A percentile compares a stretch with the other conserved stretches of the same genome.
Conservation (phyloP, 768 basidiomycete species). For the Tricholoma saponaceum region DNA sequence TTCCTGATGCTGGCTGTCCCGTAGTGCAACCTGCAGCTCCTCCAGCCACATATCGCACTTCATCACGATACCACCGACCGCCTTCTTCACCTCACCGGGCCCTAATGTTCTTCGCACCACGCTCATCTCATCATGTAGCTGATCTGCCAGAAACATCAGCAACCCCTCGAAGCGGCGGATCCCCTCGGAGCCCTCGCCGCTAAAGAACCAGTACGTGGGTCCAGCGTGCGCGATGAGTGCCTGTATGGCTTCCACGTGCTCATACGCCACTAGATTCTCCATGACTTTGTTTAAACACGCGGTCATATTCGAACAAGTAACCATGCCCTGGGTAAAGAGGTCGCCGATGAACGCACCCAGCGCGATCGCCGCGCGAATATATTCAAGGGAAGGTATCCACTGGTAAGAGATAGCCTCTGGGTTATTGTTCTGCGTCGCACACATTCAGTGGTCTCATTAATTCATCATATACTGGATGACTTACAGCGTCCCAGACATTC, state of each 20-base stretch:
- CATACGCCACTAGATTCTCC: slow-evolving; percentile 13
- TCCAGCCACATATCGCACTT: slow-evolving; percentile 1
- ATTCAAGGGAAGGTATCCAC: not conserved
- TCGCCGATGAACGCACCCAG: slow-evolving; percentile 12
- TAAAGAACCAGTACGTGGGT: slow-evolving; percentile 11
- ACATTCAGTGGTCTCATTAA: not conserved
- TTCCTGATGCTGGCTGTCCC: not conserved
- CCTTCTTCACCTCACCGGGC: not conserved
- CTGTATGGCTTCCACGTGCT: slow-evolving; percentile 14
- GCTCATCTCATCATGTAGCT: slow-evolving; percentile 1
- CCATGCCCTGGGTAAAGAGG: slow-evolving; percentile 7
- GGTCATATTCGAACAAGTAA: slow-evolving; percentile 11
- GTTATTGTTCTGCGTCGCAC: slow-evolving; percentile 7
- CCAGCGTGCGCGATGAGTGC: slow-evolving; percentile 11
- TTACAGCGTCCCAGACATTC: slow-evolving; percentile 19
- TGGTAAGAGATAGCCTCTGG: slow-evolving; percentile 13
- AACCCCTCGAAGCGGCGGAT: not conserved
- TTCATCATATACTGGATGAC: not conserved
- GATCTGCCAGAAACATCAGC: not conserved
- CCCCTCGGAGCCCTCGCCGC: slow-evolving; percentile 9
- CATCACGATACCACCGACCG: not conserved
- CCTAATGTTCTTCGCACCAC: not conserved
- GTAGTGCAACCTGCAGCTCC: not conserved
- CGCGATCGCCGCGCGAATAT: slow-evolving; percentile 5
- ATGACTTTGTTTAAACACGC: slow-evolving; percentile 10